Conservation (phyloP, 2,329 filamentous ascomycete species). For the Podosphaera aphanis region DNA sequence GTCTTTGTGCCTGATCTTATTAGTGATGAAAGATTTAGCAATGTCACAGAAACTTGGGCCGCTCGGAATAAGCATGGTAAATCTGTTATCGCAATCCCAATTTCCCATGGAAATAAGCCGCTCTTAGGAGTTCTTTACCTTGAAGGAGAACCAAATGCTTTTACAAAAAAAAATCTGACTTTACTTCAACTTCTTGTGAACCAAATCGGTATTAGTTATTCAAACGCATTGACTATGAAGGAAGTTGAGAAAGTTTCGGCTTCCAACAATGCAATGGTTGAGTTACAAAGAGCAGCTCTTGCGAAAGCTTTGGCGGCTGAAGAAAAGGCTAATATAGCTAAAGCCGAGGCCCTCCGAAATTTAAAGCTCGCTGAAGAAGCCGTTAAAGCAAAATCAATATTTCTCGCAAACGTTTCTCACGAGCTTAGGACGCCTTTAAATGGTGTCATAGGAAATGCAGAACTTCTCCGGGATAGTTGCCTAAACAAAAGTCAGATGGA, state of each 20-base stretch:
- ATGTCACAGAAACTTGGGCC: slow-evolving; percentile 46
- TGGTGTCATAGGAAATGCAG: slow-evolving; percentile 72
- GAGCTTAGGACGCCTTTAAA: slow-evolving; percentile 66
- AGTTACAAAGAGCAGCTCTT: slow-evolving; percentile 50
- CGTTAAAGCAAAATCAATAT: slow-evolving; percentile 62
- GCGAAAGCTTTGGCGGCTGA: slow-evolving; percentile 50
- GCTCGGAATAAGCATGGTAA: slow-evolving; percentile 44
- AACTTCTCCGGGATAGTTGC: slow-evolving; percentile 54
- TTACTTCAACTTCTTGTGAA: slow-evolving; percentile 51
- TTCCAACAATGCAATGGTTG: slow-evolving; percentile 56
- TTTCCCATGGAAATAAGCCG: slow-evolving; percentile 45
- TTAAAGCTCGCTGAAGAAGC: slow-evolving; percentile 67
- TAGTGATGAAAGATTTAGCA: slow-evolving; percentile 55
- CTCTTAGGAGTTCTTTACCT: slow-evolving; percentile 55
- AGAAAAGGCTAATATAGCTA: slow-evolving; percentile 51
- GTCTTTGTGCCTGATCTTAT: slow-evolving; percentile 54
- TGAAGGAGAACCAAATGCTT: slow-evolving; percentile 50
- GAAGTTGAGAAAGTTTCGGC: slow-evolving; percentile 55
- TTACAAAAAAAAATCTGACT: slow-evolving; percentile 49
- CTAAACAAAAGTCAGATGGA: slow-evolving; percentile 58
- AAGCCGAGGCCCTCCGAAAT: slow-evolving; percentile 53
- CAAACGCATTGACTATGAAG: slow-evolving; percentile 42
- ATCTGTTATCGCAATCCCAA: slow-evolving; percentile 59
- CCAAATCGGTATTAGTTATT: slow-evolving; percentile 52
- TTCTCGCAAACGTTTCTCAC: slow-evolving; percentile 59